These are phyloP conservation scores for Calonectria hongkongensis DNA, from an alignment of 2,329 filamentous ascomycete genomes.

Conservation along the genomic window DNA sequence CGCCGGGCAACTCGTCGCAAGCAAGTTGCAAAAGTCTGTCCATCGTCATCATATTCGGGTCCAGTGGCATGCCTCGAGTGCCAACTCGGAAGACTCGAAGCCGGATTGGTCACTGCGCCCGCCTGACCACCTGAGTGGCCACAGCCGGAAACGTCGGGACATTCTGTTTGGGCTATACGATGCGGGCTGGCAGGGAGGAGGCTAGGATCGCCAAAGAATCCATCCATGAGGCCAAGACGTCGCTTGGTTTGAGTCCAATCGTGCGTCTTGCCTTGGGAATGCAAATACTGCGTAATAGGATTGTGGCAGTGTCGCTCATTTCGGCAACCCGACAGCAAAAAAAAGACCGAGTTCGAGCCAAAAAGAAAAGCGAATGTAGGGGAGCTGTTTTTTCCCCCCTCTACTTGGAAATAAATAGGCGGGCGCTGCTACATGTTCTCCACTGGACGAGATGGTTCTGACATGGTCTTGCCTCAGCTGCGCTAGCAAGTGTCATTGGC, in stretches of 20 bases:
- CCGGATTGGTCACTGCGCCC: slow-evolving; percentile 44
- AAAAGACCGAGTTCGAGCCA: slow-evolving; percentile 23
- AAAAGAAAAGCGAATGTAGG: slow-evolving; percentile 31
- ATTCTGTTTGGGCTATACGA: slow-evolving; percentile 33
- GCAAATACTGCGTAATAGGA: slow-evolving; percentile 39
- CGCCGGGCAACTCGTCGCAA: slow-evolving; percentile 45
- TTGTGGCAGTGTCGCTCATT: slow-evolving; percentile 46
- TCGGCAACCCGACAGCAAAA: slow-evolving; percentile 31
- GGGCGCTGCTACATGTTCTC: background rate
- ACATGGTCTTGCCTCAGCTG: slow-evolving; percentile 23
- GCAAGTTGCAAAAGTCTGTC: slow-evolving; percentile 34
- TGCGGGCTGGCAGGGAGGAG: slow-evolving; percentile 36
- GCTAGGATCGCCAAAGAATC: slow-evolving; percentile 38
- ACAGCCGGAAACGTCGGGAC: slow-evolving; percentile 53
- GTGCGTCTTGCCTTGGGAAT: slow-evolving; percentile 39
- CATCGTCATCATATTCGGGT: slow-evolving; percentile 24
- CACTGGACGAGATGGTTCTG: slow-evolving; percentile 28
- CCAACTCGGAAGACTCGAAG: slow-evolving; percentile 16
- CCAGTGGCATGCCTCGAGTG: slow-evolving; percentile 36
- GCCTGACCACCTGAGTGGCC: slow-evolving; percentile 30
- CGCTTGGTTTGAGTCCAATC: slow-evolving; percentile 27
- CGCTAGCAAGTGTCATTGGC: slow-evolving; percentile 13
- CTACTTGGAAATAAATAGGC: background rate
- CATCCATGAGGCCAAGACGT: slow-evolving; percentile 27
- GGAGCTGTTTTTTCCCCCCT: no score